phyloP scores from a whole-genome alignment of 139 green algal species.

The Coelastrella sp. region DNA sequence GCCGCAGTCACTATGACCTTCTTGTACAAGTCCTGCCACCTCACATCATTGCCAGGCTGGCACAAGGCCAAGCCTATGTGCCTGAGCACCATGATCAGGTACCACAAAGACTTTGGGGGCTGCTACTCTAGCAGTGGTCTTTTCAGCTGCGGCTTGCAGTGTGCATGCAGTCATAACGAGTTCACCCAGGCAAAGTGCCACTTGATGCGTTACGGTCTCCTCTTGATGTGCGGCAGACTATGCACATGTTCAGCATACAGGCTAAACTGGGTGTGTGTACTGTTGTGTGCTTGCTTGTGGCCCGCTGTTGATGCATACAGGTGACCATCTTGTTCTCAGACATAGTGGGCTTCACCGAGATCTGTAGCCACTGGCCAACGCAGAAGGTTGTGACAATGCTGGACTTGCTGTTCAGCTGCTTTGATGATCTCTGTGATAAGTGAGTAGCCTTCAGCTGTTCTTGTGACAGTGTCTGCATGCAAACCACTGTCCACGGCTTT shows the following conservation, averaged over 20 bases:
- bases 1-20: constrained; percentile 14
- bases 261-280: too few species aligned
- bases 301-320: background rate
- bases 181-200: too few species aligned
- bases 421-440: constrained; percentile 37
- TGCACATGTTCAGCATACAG: too few species aligned
- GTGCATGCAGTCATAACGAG: too few species aligned
- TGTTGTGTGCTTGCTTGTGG: too few species aligned
- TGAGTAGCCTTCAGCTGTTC: background rate
- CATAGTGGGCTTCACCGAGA: constrained; percentile 35
- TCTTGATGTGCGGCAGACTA: too few species aligned
- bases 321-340: constrained; percentile 39
- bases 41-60: constrained; percentile 30
- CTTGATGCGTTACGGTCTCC: too few species aligned
- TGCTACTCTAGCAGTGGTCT: too few species aligned
- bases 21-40: constrained; percentile 21
- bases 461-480: too few species aligned
- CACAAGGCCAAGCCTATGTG: background rate
- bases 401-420: constrained; percentile 28
- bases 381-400: constrained; percentile 13
- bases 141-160: too few species aligned
- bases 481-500: too few species aligned
- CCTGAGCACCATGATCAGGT: constrained; percentile 35
- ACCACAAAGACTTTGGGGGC: background rate
- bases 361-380: constrained; percentile 7